Base-by-base conservation (phyloP, 345 rosid species). In the Linum usitatissimum region DNA sequence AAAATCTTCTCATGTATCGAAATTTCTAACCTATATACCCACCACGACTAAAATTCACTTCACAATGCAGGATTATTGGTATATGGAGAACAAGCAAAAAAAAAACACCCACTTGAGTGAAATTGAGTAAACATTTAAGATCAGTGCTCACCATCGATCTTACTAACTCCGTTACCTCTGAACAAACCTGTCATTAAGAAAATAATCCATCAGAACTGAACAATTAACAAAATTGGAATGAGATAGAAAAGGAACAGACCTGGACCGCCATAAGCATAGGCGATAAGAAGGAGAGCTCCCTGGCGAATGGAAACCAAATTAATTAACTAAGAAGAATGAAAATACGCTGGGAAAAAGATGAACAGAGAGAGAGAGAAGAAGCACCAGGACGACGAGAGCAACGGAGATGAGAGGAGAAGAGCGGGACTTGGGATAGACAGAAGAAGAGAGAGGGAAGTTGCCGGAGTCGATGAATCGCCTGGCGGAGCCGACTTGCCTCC, bases 81-180 rank as follows among this genome's bases (percentile, higher is more conserved):
- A 15, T 45, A 15, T 8, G 13, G 17, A 45, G 8, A 12, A 45
- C 51, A 45, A 45, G 17, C 14, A 45, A 45, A 2, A 10, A 45
- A 40, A 45, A 4, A 13, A 45, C 1, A 4, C 5, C 38, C 5
- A 34, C 38, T 34, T 7, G 8, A 34, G 38, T 34, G 38, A 34
- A 34, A 34, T 23, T 34, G 38, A 34, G 38, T 34, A 34, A 45
- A 45, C 4, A 45, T 15, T 45, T 45, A 17, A 45, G 51, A 45
- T 45, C 51, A 45, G 51, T 45, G 51, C 17, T 74, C 45, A 79
- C 80, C 81, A 79, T 75, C 75, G 67, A 77, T 65, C 61, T 53
- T 62, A 30, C 68, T 62, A 53, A 73, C n/a, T 62, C 51, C 57
- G 36, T 48, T 30, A 56, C 71, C 61, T 14, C 78, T 74, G 55